Evolutionary conservation across 495 filamentous ascomycete genomes (phyloP).

Genomic region (Astrothelium subdiscretum): DNA sequence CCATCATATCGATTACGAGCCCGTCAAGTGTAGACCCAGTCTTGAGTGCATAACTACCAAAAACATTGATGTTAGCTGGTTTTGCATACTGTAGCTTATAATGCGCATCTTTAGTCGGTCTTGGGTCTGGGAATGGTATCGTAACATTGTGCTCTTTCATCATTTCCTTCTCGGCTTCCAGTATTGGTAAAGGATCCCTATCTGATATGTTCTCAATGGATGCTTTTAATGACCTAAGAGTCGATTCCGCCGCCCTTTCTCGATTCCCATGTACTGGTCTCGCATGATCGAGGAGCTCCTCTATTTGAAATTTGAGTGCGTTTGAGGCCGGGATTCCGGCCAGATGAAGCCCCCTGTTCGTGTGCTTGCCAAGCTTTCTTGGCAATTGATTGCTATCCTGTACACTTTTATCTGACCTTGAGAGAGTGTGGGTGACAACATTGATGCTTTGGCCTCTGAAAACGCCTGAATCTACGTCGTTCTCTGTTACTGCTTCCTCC

Average conservation of each 20-base stretch:
- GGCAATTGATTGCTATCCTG: no score
- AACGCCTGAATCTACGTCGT: neutral
- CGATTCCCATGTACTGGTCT: constrained; percentile 56
- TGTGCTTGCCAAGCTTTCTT: neutral
- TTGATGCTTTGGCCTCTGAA: neutral
- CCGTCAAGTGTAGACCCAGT: constrained; percentile 48
- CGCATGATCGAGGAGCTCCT: constrained; percentile 65
- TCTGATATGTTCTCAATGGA: constrained; percentile 62
- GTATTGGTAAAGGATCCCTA: constrained; percentile 40
- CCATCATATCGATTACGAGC: constrained; percentile 64
- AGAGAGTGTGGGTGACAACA: neutral
- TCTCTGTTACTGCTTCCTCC: neutral
- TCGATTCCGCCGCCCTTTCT: constrained; percentile 51
- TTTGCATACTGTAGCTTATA: constrained; percentile 69
- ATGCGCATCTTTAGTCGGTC: constrained; percentile 56
- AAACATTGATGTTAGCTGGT: constrained; percentile 71
- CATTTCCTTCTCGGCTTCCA: constrained; percentile 55
- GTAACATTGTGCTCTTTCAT: constrained; percentile 50
- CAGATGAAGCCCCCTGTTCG: neutral
- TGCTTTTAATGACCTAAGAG: constrained; percentile 58
- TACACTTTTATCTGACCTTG: no score
- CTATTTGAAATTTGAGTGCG: constrained; percentile 77
- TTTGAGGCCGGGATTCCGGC: constrained; percentile 46
- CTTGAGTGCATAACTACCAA: constrained; percentile 74
- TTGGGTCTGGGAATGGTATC: constrained; percentile 74